Conservation (phyloP, 2,329 filamentous ascomycete species). For the Aspergillus bombycis region DNA sequence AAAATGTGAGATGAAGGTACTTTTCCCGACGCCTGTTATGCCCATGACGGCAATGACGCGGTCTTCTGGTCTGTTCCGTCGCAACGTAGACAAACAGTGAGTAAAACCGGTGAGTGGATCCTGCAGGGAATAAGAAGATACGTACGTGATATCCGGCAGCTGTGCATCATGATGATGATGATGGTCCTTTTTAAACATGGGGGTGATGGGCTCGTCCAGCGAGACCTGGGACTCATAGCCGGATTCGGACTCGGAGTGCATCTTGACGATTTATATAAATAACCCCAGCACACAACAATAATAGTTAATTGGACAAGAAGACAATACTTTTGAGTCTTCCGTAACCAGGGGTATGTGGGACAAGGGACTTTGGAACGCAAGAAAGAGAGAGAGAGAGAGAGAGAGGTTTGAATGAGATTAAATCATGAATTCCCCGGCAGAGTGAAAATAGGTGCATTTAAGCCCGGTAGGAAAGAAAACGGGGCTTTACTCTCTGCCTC, state of each 20-base stretch:
- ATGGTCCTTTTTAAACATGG: not conserved
- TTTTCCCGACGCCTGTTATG: slow-evolving; percentile 47
- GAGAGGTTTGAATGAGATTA: not conserved
- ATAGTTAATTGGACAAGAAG: not conserved
- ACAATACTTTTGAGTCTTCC: not conserved
- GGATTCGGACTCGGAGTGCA: not conserved
- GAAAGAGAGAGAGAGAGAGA: not conserved
- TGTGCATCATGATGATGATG: not conserved
- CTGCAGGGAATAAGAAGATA: not conserved
- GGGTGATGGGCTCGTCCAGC: not conserved
- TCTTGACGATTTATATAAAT: not conserved
- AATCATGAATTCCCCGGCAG: not conserved
- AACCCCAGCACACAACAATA: not conserved
- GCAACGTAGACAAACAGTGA: not conserved
- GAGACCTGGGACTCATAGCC: not conserved
- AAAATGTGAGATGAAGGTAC: slow-evolving; percentile 36
- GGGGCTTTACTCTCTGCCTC: not conserved
- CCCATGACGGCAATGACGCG: slow-evolving; percentile 40
- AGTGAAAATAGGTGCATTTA: not conserved
- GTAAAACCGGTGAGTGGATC: not conserved
- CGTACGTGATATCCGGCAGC: not conserved
- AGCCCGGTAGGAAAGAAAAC: not conserved
- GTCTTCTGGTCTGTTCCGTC: not conserved
- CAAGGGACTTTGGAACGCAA: too few relatives aligned
- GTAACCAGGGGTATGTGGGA: not conserved